Conservation (phyloP, 106 monocot genomes). For the Xerophyta viscosa region DNA sequence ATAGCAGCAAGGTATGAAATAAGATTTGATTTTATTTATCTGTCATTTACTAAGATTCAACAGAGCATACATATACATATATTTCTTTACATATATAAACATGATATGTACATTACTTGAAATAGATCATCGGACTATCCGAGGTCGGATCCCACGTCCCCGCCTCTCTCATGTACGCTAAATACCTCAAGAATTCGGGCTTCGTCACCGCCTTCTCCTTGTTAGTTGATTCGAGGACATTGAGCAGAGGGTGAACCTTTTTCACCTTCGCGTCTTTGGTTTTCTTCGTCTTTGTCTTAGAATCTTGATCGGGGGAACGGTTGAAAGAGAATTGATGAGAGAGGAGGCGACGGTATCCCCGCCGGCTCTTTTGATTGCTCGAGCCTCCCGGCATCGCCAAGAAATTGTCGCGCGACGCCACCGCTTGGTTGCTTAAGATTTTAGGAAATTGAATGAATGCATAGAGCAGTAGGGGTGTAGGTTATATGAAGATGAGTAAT, state of each 20-base stretch:
- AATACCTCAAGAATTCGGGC: conserved; percentile 48
- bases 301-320: neutral
- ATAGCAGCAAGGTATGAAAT: too few relatives aligned
- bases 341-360: neutral
- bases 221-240: conserved; percentile 5
- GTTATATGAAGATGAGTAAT: too few relatives aligned
- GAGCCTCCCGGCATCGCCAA: neutral
- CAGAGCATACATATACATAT: too few relatives aligned
- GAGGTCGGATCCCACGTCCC: conserved; percentile 31
- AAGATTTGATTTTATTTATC: too few relatives aligned
- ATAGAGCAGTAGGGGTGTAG: too few relatives aligned
- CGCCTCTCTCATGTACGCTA: conserved; percentile 44
- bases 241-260: conserved; percentile 21
- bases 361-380: neutral
- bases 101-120: neutral
- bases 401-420: too few relatives aligned
- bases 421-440: too few relatives aligned
- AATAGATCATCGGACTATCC: conserved; percentile 28
- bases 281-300: neutral
- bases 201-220: conserved; percentile 22
- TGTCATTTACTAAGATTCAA: too few relatives aligned
- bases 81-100: too few relatives aligned
- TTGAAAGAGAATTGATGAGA: conserved; percentile 1
- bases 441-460: too few relatives aligned
- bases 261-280: neutral